phyloP scores from a whole-genome alignment of 2,329 filamentous ascomycete species.

The Lecanicillium sp. region DNA sequence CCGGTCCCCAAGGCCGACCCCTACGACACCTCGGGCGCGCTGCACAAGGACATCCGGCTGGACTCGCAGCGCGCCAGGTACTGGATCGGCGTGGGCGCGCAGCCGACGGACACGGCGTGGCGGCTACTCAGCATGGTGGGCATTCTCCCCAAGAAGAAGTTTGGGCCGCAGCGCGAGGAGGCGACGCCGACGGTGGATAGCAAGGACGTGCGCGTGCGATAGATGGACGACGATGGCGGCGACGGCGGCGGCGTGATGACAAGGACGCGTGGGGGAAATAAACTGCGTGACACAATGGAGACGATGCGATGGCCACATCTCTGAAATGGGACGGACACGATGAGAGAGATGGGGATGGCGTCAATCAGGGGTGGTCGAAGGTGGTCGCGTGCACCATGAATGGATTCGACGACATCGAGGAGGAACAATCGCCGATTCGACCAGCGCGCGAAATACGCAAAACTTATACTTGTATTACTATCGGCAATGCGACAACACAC shows the following conservation, averaged over 20 bases:
- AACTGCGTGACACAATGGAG: not conserved
- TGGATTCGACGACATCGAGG: too few relatives aligned
- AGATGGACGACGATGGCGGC: not conserved
- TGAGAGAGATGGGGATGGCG: too few relatives aligned
- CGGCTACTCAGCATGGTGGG: slow-evolving; percentile 73
- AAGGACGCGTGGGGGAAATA: not conserved
- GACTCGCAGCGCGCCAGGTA: slow-evolving; percentile 79
- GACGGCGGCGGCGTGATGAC: not conserved
- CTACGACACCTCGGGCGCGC: slow-evolving; percentile 55
- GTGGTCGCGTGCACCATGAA: too few relatives aligned
- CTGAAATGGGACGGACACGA: not conserved
- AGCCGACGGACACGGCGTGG: slow-evolving; percentile 88
- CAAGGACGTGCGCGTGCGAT: slow-evolving; percentile 26
- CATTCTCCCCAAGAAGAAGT: slow-evolving; percentile 33
- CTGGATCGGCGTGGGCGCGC: slow-evolving; percentile 94
- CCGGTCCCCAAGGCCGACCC: slow-evolving; percentile 58
- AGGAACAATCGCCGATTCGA: too few relatives aligned
- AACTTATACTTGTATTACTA: slow-evolving; percentile 7
- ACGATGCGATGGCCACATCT: not conserved
- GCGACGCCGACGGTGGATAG: slow-evolving; percentile 22
- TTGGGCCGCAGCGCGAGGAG: slow-evolving; percentile 26
- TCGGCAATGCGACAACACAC: not conserved
- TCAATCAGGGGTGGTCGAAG: too few relatives aligned
- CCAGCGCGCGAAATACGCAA: too few relatives aligned
- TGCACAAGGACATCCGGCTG: slow-evolving; percentile 87